Conservation (phyloP, 2,329 filamentous ascomycete species). For the Hypoxylon sp. region DNA sequence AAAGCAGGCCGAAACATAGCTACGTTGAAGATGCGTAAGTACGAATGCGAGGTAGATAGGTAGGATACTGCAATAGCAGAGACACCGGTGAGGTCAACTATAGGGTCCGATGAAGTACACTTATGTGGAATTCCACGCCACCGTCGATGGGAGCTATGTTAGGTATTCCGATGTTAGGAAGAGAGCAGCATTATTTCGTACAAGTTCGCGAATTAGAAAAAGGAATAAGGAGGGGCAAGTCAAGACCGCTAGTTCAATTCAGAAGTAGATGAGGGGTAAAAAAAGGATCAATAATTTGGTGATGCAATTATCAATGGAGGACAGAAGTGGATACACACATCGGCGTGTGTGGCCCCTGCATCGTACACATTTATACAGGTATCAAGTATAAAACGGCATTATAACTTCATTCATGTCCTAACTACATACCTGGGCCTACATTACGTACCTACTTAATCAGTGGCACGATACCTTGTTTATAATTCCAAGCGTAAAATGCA, state of each 20-base stretch:
- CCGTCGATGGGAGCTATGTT: neutral
- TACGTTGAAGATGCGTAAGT: neutral
- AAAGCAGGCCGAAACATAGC: conserved; percentile 4
- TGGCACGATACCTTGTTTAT: neutral
- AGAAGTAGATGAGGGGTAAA: conserved; percentile 34
- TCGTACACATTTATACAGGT: conserved; percentile 6
- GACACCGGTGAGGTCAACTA: neutral
- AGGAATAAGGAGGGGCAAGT: conserved; percentile 28
- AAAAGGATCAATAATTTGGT: conserved; percentile 18
- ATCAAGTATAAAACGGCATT: neutral
- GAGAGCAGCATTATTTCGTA: conserved; percentile 2
- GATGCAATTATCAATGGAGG: conserved; percentile 33
- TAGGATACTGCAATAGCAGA: neutral
- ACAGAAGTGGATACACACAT: conserved; percentile 25
- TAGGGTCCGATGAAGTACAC: neutral
- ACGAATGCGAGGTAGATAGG: neutral
- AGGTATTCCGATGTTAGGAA: neutral
- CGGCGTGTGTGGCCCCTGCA: conserved; percentile 15
- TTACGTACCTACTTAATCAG: neutral
- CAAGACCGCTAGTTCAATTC: conserved; percentile 21
- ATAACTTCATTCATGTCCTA: neutral
- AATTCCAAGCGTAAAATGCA: conserved; percentile 1
- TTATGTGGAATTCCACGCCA: conserved; percentile 15
- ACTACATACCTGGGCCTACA: neutral
- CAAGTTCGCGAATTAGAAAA: conserved; percentile 12